Evolutionary conservation across 345 rosid species (phyloP), one percentile per base, ranked within the genome.

Genomic region (Euphorbia tirucalli): DNA sequence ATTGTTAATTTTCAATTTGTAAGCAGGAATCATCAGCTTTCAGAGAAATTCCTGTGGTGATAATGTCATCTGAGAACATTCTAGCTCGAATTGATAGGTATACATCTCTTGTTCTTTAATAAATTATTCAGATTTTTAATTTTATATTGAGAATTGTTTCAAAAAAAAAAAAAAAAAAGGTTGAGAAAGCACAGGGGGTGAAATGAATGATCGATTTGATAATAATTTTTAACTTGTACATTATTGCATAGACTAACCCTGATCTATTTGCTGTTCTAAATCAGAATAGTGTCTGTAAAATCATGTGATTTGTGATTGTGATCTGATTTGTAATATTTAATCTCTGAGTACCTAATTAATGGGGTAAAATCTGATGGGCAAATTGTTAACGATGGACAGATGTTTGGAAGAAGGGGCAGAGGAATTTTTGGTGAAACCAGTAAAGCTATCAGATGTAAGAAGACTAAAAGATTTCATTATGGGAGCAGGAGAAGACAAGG

Each of bases 331-430:
- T 35, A 3, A 35, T 35, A 35, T n/a, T n/a, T 3, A 35, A 35
- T 35, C 3, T 35, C 39, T 35, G 4, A 35, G 3, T 35, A 35
- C 39, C 39, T 35, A 3, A 35, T 3, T 11, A 11, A 22, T 22
- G 21, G 59, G 3, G 0, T 55, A 35, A 62, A 39, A 37, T 39
- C 63, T 54, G 55, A 60, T 66, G 5, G n/a, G 3, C 1, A 27
- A 9, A 7, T 41, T 54, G 44, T 74, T 52, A 16, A 64, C 30
- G 32, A 11, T 35, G 14, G 4, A 16, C 82, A 92, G 96, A 70
- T 92, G 97, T 77, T 86, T 92, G 74, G 98, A 91, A 75, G 96
- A 91, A 87, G 98, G 97, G 4, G 98, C 97, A 48, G 98, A 93
- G 82, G 97, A 93, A 37, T 93, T 83, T 75, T 61, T 93, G 11